Base-by-base conservation (phyloP, 2,329 filamentous ascomycete genomes). In the Colletotrichum godetiae region DNA sequence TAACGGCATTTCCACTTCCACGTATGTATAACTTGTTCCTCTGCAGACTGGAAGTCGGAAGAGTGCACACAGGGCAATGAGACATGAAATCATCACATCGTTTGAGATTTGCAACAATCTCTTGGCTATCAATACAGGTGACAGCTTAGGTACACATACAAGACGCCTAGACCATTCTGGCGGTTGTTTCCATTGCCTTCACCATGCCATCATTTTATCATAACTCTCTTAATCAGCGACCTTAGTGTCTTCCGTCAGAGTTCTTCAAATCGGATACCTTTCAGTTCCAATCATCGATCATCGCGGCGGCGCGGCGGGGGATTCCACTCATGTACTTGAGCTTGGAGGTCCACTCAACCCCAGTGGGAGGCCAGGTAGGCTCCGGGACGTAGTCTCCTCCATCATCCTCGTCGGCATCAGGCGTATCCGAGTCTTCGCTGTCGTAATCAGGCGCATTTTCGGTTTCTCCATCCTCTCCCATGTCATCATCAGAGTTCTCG, bases 1-100 rank as follows among this genome's bases (percentile, higher is more conserved):
- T 60, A 10, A 60, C 42, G 66, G 37, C 12, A 24, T 64, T 60
- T 33, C 53, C 55, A 31, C 46, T 64, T 68, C 65, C 35, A 63
- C 35, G 11, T 68, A 33, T 53, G 64, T 68, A 58, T 6, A 68
- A 58, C 37, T 68, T 53, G 35, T 52, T 46, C 37, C 52, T 49
- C 64, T 55, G 19, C 5, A 27, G 15, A 67, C 35, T 60, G 63
- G 31, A 46, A 52, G 49, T 42, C 58, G 29, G 24, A 31, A 52
- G 29, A 62, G 57, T 55, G 58, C 66, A 64, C 46, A 68, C n/a
- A 49, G 35, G 56, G 46, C 57, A 68, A 60, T 67, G 29, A 61
- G 64, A 53, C 33, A 68, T 24, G 57, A 62, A 8, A 46, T 22
- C 8, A 57, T 15, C 10, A 57, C 29, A 46, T 37, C 22, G 13